Evolutionary conservation across 2,329 filamentous ascomycete species (phyloP), one percentile per base, ranked within the genome.

Genomic region (Rhexocercosporidium sp.): DNA sequence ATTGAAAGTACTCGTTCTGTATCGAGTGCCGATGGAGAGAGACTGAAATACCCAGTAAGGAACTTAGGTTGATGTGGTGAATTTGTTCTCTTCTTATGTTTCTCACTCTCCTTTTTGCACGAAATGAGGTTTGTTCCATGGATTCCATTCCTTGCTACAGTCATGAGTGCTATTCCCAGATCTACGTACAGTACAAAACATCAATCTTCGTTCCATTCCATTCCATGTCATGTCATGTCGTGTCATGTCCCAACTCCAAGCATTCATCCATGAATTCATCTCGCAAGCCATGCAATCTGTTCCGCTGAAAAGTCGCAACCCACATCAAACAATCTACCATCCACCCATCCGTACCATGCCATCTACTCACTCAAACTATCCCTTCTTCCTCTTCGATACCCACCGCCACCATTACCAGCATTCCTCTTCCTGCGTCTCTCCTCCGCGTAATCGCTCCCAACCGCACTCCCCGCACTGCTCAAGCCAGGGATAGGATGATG

Each of bases 401-500:
- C 65, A 12, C 67, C 69, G 20, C 69, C 65, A 34, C 69, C 70
- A 34, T 60, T 62, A 27, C 68, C 70, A 34, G 68, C 69, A 63
- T 68, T 67, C 57, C 76, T 73, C 70, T 73, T 75, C 70, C 72
- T 71, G 61, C 75, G 60, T 46, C 73, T 73, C 65, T 77, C 75
- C 59, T 76, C 74, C 1, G 72, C 70, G 68, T 76, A 77, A 54
- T 75, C 75, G 29, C 70, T 75, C 27, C 68, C 70, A 3, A 63
- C 72, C 37, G 34, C 56, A n/a, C 56, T 44, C 12, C 56, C 56
- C 51, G 67, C 69, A 29, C 51, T 67, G 44, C 71, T 73, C 62
- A 79, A 53, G 0, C 75, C 77, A 14, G 77, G 77, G 68, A 78
- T 77, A 41, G 64, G 64, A 69, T 78, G 76, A 62, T 73, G 73